A percentile compares a stretch with the other conserved stretches of the same genome.
Evolutionary conservation across 148 eudicot species (phyloP).

Genomic region (Rhododendron griersonianum): DNA sequence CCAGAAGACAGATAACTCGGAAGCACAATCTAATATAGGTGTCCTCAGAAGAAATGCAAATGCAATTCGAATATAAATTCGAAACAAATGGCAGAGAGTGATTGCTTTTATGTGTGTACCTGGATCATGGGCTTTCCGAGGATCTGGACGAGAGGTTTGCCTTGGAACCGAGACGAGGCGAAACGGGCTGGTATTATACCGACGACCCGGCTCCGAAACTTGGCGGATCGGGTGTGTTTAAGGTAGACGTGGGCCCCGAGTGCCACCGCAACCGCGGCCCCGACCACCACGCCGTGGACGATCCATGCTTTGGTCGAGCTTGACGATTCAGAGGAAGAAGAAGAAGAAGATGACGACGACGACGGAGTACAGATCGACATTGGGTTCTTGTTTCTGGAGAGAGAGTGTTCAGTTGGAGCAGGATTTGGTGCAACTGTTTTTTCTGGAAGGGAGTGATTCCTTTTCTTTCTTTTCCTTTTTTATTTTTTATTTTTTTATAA

Average conservation of each 20-base stretch:
- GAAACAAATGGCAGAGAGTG: no score
- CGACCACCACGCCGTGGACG: slow-evolving; percentile 45
- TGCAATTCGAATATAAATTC: neutral
- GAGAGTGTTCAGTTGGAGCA: neutral
- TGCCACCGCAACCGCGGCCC: slow-evolving; percentile 51
- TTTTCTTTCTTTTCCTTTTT: no score
- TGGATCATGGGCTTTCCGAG: slow-evolving; percentile 99
- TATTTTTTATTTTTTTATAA: no score
- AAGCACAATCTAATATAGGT: neutral
- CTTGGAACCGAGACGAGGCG: slow-evolving; percentile 81
- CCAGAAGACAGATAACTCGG: neutral
- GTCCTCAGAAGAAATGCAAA: neutral
- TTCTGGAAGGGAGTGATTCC: neutral
- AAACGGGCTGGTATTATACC: slow-evolving; percentile 88
- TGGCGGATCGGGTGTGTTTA: slow-evolving; percentile 36
- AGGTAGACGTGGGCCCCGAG: slow-evolving; percentile 55
- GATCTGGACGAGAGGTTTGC: slow-evolving; percentile 84
- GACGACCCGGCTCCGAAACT: slow-evolving; percentile 67
- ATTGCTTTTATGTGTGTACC: slow-evolving; percentile 19
- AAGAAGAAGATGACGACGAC: slow-evolving; percentile 32
- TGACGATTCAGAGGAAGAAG: slow-evolving; percentile 27
- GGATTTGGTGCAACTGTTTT: neutral
- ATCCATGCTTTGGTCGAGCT: slow-evolving; percentile 52
- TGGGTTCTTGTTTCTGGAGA: neutral
- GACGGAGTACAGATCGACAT: slow-evolving; percentile 30